Percentiles rank a stretch among this genome's conserved stretches.
Evolutionary conservation across 2,329 filamentous ascomycete genomes (phyloP).

Genomic region (Coccinonectria pachysandricola): DNA sequence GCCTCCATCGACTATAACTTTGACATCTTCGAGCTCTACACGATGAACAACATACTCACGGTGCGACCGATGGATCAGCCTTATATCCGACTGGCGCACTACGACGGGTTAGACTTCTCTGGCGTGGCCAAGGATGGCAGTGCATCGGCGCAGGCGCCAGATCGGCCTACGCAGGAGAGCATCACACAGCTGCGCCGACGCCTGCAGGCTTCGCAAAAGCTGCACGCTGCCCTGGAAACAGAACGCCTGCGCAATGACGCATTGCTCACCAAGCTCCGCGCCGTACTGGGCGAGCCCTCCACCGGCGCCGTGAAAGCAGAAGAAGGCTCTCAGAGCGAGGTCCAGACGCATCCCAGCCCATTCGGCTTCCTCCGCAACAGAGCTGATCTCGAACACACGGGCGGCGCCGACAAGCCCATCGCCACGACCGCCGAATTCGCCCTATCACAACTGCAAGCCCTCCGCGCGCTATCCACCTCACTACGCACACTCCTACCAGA

Average conservation of each 20-base stretch:
- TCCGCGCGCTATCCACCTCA: constrained; percentile 53
- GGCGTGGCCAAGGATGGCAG: constrained; percentile 1
- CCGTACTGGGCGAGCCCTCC: constrained; percentile 24
- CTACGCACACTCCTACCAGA: constrained; percentile 58
- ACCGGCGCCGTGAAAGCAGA: constrained; percentile 17
- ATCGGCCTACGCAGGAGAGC: constrained; percentile 50
- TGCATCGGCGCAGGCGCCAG: constrained; percentile 6
- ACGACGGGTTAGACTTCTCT: constrained; percentile 54
- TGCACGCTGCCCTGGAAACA: constrained; percentile 58
- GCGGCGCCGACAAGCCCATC: constrained; percentile 45
- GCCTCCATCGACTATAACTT: constrained; percentile 76
- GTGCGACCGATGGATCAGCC: constrained; percentile 58
- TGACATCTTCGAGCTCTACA: constrained; percentile 81
- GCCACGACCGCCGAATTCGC: constrained; percentile 68
- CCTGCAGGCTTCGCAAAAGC: constrained; percentile 66
- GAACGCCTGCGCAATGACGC: constrained; percentile 65
- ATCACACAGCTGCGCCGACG: constrained; percentile 64
- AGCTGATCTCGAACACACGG: constrained; percentile 39
- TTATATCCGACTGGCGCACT: constrained; percentile 78
- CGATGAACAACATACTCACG: constrained; percentile 73
- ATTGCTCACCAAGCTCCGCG: constrained; percentile 54
- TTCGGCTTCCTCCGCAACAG: constrained; percentile 50
- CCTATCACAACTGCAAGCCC: constrained; percentile 69
- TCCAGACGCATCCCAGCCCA: constrained; percentile 10
- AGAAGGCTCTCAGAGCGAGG: too few species aligned